A percentile compares a stretch with the other conserved stretches of the same genome.
phyloP scores from a whole-genome alignment of 1,139 yeast species.

The Candida sanyaensis region DNA sequence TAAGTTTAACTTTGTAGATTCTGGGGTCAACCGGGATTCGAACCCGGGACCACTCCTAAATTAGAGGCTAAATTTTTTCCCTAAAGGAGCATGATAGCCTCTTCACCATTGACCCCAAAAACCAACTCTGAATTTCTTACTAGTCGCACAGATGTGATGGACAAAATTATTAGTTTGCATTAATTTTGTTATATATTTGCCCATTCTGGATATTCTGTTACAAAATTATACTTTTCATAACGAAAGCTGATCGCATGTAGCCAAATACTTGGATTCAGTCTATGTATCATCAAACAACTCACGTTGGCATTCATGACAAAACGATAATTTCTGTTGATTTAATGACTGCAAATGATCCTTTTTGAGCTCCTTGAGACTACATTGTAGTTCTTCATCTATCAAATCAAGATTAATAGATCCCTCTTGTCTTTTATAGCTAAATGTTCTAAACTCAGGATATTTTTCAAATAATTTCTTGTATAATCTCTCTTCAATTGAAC shows the following conservation, averaged over 20 bases:
- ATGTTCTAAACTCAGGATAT: conserved; percentile 18
- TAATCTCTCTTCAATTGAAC: conserved; percentile 28
- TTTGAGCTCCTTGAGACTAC: conserved; percentile 18
- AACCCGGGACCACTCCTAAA: conserved; percentile 7
- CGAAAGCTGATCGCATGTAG: conserved; percentile 50
- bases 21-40: conserved; percentile 7
- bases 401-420: conserved; percentile 20
- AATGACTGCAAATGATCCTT: conserved; percentile 11
- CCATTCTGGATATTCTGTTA: conserved; percentile 45
- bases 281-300: conserved; percentile 27
- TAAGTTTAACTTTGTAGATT: neutral
- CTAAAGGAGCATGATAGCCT: conserved; percentile 7
- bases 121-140: neutral
- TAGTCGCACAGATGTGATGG: neutral
- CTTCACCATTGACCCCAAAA: conserved; percentile 7
- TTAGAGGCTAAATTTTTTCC: conserved; percentile 1
- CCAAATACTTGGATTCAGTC: conserved; percentile 35
- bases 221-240: conserved; percentile 22
- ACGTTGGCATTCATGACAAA: conserved; percentile 47
- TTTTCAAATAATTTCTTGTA: conserved; percentile 23
- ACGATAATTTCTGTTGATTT: neutral
- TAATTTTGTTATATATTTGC: conserved; percentile 16
- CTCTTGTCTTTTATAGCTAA: conserved; percentile 5
- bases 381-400: conserved; percentile 14
- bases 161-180: too few relatives aligned